These are phyloP conservation scores for Lathyrus oleraceus DNA, from an alignment of 306 rosid species.

Conservation along the genomic window DNA sequence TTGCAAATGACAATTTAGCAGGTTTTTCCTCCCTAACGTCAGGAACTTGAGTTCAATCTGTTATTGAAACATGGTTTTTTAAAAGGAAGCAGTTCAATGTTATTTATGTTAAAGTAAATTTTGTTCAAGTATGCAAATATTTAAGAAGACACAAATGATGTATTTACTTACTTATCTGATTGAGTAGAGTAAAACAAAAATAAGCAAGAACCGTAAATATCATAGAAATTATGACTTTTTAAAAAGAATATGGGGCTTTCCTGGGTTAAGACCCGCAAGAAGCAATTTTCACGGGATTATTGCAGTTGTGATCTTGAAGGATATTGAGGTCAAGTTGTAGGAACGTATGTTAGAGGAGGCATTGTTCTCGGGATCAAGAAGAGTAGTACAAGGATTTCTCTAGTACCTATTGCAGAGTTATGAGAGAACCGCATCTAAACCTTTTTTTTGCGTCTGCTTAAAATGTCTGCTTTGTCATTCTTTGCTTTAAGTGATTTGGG, in stretches of 20 bases:
- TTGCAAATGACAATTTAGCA: not conserved
- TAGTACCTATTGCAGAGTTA: not conserved
- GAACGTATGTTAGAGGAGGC: constrained; percentile 6
- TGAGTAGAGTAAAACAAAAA: not conserved
- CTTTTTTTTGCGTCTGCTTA: not conserved
- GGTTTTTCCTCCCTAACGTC: not conserved
- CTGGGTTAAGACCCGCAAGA: not conserved
- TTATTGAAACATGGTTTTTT: constrained; percentile 8
- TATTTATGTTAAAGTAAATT: not conserved
- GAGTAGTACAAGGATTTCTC: constrained; percentile 7
- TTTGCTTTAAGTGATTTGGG: not conserved
- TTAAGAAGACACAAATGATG: not conserved
- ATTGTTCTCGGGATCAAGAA: constrained; percentile 7
- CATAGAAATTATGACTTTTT: not conserved
- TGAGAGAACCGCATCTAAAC: constrained; percentile 20
- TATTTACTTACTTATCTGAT: not conserved
- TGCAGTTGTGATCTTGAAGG: not conserved
- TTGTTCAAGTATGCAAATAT: constrained; percentile 7
- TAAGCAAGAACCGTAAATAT: not conserved
- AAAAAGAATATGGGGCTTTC: not conserved
- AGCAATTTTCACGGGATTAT: not conserved
- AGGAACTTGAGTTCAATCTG: not conserved
- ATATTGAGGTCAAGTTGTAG: not conserved
- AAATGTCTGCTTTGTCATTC: constrained; percentile 8
- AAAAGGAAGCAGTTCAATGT: constrained; percentile 7